Evolutionary conservation across 176 grass and related monocot genomes (phyloP).

Genomic region (Alopecurus myosuroides): DNA sequence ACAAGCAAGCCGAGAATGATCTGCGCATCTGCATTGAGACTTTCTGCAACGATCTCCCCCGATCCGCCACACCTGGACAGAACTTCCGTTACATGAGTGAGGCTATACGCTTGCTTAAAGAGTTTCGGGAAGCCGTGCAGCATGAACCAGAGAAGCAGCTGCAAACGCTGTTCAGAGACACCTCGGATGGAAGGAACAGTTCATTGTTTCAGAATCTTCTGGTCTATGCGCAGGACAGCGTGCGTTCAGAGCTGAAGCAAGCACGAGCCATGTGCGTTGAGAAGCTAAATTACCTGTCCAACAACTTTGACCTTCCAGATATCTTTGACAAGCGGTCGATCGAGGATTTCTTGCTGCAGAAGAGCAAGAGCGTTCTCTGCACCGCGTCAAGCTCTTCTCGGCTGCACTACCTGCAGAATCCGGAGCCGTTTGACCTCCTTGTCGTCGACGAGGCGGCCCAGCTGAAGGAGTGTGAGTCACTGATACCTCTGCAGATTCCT

Average conservation of each 20-base stretch:
- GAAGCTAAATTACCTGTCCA: not conserved
- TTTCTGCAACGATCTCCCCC: constrained; percentile 39
- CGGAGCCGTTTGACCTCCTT: constrained; percentile 40
- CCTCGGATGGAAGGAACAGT: not conserved
- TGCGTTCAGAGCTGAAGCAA: constrained; percentile 10
- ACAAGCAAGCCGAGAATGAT: not conserved
- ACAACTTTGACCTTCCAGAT: constrained; percentile 10
- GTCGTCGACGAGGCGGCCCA: constrained; percentile 81
- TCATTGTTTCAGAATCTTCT: constrained; percentile 3
- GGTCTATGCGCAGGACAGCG: not conserved
- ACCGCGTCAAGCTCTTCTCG: constrained; percentile 49
- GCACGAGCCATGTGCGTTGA: constrained; percentile 1
- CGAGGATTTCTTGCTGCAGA: constrained; percentile 40
- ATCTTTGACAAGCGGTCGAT: constrained; percentile 5
- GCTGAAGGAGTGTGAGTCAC: constrained; percentile 72
- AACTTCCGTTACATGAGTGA: constrained; percentile 13
- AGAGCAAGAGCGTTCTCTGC: constrained; percentile 44
- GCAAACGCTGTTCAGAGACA: constrained; percentile 7
- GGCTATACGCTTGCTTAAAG: not conserved
- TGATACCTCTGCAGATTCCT: constrained; percentile 54
- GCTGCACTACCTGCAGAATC: not conserved
- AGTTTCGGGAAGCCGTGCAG: not conserved
- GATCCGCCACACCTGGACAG: not conserved
- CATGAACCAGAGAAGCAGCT: not conserved
- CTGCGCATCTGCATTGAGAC: constrained; percentile 7